Evolutionary conservation across 306 rosid genomes (phyloP).

Genomic region (Malus sylvestris): DNA sequence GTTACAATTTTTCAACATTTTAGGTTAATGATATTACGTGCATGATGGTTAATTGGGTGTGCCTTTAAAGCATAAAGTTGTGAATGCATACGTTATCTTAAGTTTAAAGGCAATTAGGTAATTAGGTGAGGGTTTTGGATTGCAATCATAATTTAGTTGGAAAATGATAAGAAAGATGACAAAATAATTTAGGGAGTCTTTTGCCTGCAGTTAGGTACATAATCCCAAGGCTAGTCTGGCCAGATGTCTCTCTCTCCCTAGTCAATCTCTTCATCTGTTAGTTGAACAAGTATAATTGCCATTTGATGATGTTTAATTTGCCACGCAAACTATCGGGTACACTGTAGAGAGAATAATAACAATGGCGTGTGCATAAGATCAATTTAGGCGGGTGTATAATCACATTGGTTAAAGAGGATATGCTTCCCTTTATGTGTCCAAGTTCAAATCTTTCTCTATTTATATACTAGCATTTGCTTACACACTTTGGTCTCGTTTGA

Average conservation of each 20-base stretch:
- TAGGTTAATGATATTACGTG: conserved; percentile 16
- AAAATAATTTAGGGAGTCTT: neutral
- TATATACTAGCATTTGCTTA: too few relatives aligned
- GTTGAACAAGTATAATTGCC: neutral
- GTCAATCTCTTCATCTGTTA: neutral
- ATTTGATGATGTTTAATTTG: conserved; percentile 16
- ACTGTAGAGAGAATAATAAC: neutral
- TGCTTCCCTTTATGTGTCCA: too few relatives aligned
- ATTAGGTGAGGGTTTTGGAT: conserved; percentile 5
- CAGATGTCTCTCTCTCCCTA: neutral
- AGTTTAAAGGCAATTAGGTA: conserved; percentile 18
- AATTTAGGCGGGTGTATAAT: too few relatives aligned
- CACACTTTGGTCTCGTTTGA: too few relatives aligned
- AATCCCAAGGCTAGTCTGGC: neutral
- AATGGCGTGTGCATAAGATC: too few relatives aligned
- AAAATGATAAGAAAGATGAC: neutral
- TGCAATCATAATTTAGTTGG: conserved; percentile 13
- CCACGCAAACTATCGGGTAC: neutral
- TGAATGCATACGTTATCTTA: conserved; percentile 8
- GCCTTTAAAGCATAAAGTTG: conserved; percentile 19
- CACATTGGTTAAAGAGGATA: too few relatives aligned
- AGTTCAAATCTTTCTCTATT: too few relatives aligned
- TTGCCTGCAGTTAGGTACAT: neutral
- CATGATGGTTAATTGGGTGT: conserved; percentile 5
- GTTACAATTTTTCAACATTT: neutral